Evolutionary conservation across 2,329 filamentous ascomycete species (phyloP).

Genomic region (Tricladium varicosporioides): DNA sequence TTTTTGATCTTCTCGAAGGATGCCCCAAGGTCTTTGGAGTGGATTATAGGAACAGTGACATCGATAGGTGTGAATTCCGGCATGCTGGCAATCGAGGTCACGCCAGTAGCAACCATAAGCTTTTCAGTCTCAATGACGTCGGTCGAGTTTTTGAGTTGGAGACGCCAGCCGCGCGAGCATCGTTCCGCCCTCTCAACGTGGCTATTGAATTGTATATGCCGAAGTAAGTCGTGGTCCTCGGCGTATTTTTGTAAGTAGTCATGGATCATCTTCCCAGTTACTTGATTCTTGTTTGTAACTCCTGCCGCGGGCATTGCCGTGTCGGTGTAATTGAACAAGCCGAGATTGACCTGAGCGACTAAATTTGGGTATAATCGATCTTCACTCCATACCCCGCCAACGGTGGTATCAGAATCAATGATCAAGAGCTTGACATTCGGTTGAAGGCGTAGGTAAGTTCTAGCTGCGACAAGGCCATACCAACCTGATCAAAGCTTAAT

Average conservation of each 20-base stretch:
- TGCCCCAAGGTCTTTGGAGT: conserved; percentile 30
- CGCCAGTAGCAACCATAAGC: conserved; percentile 31
- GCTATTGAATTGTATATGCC: conserved; percentile 28
- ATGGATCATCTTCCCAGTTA: conserved; percentile 34
- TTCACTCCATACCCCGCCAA: conserved; percentile 69
- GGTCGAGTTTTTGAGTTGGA: background rate
- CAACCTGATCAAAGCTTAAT: conserved; percentile 38
- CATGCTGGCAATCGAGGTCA: conserved; percentile 29
- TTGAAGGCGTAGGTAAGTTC: conserved; percentile 56
- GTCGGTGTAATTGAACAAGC: conserved; percentile 37
- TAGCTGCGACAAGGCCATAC: conserved; percentile 57
- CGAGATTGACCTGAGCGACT: conserved; percentile 39
- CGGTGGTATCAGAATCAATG: conserved; percentile 52
- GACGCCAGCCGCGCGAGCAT: conserved; percentile 18
- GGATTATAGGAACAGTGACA: conserved; percentile 12
- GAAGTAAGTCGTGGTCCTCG: conserved; percentile 28
- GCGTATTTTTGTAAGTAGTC: conserved; percentile 29
- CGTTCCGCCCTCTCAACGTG: conserved; percentile 22
- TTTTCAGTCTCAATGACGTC: conserved; percentile 20
- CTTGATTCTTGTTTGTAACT: conserved; percentile 29
- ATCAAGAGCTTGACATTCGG: conserved; percentile 53
- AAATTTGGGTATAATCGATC: conserved; percentile 65
- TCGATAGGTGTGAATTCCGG: conserved; percentile 18
- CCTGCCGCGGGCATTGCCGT: conserved; percentile 37
- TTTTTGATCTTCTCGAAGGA: conserved; percentile 9